Conservation (phyloP, 495 filamentous ascomycete genomes). For the Amorphotheca resinae region DNA sequence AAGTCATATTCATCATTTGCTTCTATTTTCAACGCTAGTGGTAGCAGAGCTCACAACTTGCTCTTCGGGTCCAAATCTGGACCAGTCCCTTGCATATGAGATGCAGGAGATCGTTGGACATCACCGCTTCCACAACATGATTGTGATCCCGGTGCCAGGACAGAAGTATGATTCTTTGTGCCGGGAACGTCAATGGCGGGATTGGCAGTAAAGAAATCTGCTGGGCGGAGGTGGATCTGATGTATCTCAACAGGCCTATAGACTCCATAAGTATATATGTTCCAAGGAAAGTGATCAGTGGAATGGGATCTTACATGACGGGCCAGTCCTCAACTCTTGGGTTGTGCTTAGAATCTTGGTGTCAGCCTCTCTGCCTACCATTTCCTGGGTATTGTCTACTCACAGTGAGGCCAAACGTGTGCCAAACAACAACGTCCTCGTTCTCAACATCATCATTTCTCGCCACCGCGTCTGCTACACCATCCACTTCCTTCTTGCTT, state of each 20-base stretch:
- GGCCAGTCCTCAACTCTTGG: constrained; percentile 48
- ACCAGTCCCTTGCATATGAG: constrained; percentile 25
- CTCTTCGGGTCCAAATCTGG: constrained; percentile 23
- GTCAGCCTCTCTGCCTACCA: not conserved
- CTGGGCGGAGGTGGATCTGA: constrained; percentile 50
- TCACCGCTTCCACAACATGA: constrained; percentile 23
- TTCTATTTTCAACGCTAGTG: too few species aligned
- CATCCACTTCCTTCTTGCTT: constrained; percentile 45
- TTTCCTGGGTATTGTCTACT: not conserved
- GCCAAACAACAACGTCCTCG: constrained; percentile 44
- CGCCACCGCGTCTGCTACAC: constrained; percentile 39
- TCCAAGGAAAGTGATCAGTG: not conserved
- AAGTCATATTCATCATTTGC: too few species aligned
- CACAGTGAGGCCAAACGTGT: constrained; percentile 43
- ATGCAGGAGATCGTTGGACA: constrained; percentile 17
- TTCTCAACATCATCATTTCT: constrained; percentile 38
- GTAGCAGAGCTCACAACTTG: constrained; percentile 14
- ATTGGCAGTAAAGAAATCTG: constrained; percentile 63
- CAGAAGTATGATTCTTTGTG: constrained; percentile 35
- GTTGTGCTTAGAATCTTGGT: constrained; percentile 28
- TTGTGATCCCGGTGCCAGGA: constrained; percentile 30
- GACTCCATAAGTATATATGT: not conserved
- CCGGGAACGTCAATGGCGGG: constrained; percentile 63
- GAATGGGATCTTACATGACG: constrained; percentile 41
- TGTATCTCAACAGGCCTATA: constrained; percentile 48